Conservation (phyloP, 345 rosid species). For the Xanthoceras sorbifolium region DNA sequence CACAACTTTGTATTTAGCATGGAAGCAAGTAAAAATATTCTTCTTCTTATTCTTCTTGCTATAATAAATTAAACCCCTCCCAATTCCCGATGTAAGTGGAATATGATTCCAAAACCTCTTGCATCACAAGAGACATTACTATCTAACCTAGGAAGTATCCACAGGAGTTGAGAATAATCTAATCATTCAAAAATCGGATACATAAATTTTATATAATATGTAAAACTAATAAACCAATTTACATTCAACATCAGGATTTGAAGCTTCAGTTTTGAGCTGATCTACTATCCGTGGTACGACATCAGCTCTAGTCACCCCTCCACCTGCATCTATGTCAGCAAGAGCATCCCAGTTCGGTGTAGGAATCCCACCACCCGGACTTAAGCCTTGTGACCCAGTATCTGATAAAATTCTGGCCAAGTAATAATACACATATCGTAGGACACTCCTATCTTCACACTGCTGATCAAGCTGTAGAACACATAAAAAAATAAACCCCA, state of each 20-base stretch:
- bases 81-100: not conserved
- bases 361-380: conserved; percentile 97
- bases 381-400: conserved; percentile 77
- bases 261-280: conserved; percentile 81
- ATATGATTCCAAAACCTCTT: not conserved
- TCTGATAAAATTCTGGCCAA: conserved; percentile 96
- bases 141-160: not conserved
- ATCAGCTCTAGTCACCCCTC: conserved; percentile 99
- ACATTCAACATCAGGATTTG: conserved; percentile 82
- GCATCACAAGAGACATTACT: not conserved
- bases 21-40: not conserved
- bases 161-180: not conserved
- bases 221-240: conserved; percentile 16
- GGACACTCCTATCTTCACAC: conserved; percentile 88
- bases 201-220: not conserved
- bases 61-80: not conserved
- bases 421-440: conserved; percentile 97
- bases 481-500: conserved; percentile 25
- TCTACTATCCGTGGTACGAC: conserved; percentile 88
- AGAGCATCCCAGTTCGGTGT: conserved; percentile 99
- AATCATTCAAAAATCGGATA: not conserved
- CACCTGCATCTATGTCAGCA: conserved; percentile 96
- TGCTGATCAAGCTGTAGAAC: conserved; percentile 88
- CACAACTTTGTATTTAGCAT: not conserved
- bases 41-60: not conserved